Percentiles rank a stretch among this genome's conserved stretches.
Conservation (phyloP, 768 basidiomycete species). For the Phylloporus rhodoxanthus region DNA sequence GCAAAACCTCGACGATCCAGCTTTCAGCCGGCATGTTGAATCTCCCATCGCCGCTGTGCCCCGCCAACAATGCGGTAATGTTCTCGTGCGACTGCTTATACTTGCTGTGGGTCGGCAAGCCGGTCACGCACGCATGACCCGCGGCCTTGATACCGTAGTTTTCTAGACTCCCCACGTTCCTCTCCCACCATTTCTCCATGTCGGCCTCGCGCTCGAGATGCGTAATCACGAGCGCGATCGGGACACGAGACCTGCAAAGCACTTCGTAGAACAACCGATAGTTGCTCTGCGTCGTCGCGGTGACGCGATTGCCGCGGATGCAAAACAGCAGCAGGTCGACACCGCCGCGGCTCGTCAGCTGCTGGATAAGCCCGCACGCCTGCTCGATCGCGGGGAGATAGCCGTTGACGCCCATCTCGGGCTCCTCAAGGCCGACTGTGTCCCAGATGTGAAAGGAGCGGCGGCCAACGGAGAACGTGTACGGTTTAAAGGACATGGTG, state of each 20-base stretch:
- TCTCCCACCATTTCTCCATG: conserved; percentile 34
- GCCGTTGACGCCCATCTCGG: conserved; percentile 20
- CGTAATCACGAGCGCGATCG: conserved; percentile 32
- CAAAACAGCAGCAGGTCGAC: conserved; percentile 39
- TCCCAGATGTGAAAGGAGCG: conserved; percentile 28
- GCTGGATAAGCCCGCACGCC: conserved; percentile 30
- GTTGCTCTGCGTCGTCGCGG: conserved; percentile 33
- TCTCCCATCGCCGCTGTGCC: conserved; percentile 10
- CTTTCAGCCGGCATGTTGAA: conserved; percentile 25
- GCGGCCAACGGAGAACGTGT: conserved; percentile 19
- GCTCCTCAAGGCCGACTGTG: conserved; percentile 33
- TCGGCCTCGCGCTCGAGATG: conserved; percentile 32
- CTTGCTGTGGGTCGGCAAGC: conserved; percentile 24
- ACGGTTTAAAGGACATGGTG: conserved; percentile 32
- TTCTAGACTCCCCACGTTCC: conserved; percentile 21
- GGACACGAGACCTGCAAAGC: conserved; percentile 33
- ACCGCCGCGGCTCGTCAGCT: conserved; percentile 28
- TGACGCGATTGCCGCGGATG: conserved; percentile 39
- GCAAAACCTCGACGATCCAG: conserved; percentile 24
- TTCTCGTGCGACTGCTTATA: conserved; percentile 21
- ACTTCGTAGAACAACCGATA: conserved; percentile 40
- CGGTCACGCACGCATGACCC: conserved; percentile 34
- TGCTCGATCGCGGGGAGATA: conserved; percentile 29
- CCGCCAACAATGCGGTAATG: conserved; percentile 12
- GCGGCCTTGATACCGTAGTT: conserved; percentile 24